Base-by-base conservation (phyloP, 768 basidiomycete genomes). In the Podaxis rugospora region DNA sequence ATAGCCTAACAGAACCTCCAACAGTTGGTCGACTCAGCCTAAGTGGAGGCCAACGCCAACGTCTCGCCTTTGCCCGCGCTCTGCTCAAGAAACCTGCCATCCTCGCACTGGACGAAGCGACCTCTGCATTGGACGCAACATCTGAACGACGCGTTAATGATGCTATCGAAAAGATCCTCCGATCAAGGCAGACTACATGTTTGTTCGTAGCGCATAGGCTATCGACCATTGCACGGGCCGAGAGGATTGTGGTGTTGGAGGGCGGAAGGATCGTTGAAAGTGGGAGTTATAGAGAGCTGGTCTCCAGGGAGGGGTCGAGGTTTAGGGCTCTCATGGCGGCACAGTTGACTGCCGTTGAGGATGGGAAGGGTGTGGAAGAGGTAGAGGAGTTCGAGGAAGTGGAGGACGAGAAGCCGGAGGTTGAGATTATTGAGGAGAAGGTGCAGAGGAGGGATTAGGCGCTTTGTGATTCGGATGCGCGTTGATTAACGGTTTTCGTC, bases 301-400 rank as follows among this genome's bases (percentile, higher is more conserved):
- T 89, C n/a, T 78, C 82, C 63, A 80, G 80, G 27, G 75, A 77
- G 56, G 84, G 87, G 67, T 94, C 93, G 46, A 80, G 93, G 56
- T 97, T 97, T 80, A 83, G 93, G 10, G 76, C 79, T 6, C 80
- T 97, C 51, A 95, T 97, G 93, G 91, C 92, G 23, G 92, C 93
- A 2, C 95, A 97, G 68, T 76, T 96, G 49, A 83, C 76, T 61
- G 82, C 89, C 4, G 73, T 77, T 50, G 59, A 37, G 10, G 36
- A 23, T 46, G 42, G 51, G 25, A 65, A 67, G 50, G 62, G 62
- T 2, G 58, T 51, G 35, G 65, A 64, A 35, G 60, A 59, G 36
- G 55, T 55, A 16, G 65, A 57, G 35, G 55, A 46, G 11, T 54
- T 57, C 35, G 64, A 62, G 53, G 57, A 32, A 16, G 62, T 40